phyloP scores from a whole-genome alignment of 73 alveolate genomes.

The Paramecium bursaria region DNA sequence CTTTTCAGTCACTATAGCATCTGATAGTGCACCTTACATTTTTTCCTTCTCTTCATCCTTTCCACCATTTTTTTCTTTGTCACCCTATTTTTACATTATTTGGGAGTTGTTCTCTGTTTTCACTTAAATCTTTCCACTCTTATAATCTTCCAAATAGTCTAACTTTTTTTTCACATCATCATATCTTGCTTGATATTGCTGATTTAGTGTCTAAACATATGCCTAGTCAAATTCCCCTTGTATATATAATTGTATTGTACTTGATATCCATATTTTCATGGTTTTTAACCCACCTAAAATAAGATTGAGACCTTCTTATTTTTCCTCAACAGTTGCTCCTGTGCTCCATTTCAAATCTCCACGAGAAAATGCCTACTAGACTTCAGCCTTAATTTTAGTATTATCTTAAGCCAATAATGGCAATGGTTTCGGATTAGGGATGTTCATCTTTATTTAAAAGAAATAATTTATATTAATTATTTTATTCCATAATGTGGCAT shows the following conservation, averaged over 20 bases:
- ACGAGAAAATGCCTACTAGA: neutral
- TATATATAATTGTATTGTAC: neutral
- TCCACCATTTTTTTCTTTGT: neutral
- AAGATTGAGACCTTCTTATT: neutral
- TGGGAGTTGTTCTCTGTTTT: too few species aligned
- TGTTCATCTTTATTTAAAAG: too few species aligned
- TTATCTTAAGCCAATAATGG: slow-evolving; percentile 23
- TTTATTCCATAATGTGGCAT: too few species aligned
- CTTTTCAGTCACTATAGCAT: slow-evolving; percentile 95
- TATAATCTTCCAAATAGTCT: too few species aligned
- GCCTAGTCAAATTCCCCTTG: neutral
- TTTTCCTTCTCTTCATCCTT: slow-evolving; percentile 34
- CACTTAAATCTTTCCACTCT: too few species aligned
- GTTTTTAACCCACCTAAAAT: neutral
- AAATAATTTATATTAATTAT: too few species aligned
- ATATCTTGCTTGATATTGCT: neutral
- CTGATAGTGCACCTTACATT: slow-evolving; percentile 36
- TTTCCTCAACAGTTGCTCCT: slow-evolving; percentile 1
- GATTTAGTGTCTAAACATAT: neutral
- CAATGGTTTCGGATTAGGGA: too few species aligned
- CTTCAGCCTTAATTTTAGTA: slow-evolving; percentile 9
- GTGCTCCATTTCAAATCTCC: slow-evolving; percentile 50
- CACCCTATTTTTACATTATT: too few species aligned
- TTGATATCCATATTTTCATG: slow-evolving; percentile 20
- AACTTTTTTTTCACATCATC: neutral